phyloP scores from a whole-genome alignment of 2,329 filamentous ascomycete genomes.

The Talaromyces sp. region DNA sequence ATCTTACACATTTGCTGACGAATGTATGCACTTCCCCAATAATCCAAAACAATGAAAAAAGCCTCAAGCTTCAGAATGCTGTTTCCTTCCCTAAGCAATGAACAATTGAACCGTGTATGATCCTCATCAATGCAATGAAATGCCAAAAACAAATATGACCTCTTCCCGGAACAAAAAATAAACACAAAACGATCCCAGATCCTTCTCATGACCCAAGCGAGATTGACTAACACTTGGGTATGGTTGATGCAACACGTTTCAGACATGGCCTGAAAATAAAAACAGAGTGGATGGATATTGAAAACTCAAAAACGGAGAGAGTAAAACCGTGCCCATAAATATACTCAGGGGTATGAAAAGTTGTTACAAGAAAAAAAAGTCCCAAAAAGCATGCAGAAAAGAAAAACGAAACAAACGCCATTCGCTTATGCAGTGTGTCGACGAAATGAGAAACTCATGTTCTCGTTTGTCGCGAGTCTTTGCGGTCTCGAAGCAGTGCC shows the following conservation, averaged over 20 bases:
- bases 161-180: neutral
- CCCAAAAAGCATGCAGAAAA: neutral
- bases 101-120: neutral
- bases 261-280: neutral
- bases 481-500: conserved; percentile 37
- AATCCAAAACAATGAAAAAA: neutral
- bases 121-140: neutral
- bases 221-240: neutral
- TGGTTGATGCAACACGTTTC: neutral
- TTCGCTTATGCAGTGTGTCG: neutral
- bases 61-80: neutral
- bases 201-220: neutral
- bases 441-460: neutral
- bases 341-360: neutral
- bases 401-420: neutral
- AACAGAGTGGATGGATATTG: neutral
- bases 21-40: neutral
- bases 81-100: neutral
- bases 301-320: neutral
- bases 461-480: conserved; percentile 7
- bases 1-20: neutral
- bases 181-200: neutral
- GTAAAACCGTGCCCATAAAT: neutral
- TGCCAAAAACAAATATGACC: neutral
- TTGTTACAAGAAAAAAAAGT: neutral